Conservation (phyloP, 2,329 filamentous ascomycete species). For the Mycocentrospora acerina region DNA sequence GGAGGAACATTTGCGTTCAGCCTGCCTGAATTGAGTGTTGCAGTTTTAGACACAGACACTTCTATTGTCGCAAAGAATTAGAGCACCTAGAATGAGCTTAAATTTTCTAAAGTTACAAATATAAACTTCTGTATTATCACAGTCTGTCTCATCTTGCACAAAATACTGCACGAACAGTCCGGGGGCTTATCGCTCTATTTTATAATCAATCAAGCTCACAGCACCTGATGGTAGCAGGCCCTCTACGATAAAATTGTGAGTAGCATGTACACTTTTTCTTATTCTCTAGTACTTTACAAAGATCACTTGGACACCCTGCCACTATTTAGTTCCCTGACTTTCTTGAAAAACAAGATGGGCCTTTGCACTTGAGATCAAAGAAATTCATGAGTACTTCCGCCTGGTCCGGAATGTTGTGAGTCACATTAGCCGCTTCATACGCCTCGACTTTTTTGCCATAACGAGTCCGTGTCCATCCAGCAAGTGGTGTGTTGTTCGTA, state of each 20-base stretch:
- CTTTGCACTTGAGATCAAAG: slow-evolving; percentile 32
- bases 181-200: too few relatives aligned
- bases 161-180: too few relatives aligned
- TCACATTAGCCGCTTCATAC: slow-evolving; percentile 31
- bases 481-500: slow-evolving; percentile 28
- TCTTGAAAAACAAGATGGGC: slow-evolving; percentile 19
- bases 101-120: too few relatives aligned
- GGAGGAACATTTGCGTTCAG: slow-evolving; percentile 55
- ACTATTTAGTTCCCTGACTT: background rate
- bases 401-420: slow-evolving; percentile 36
- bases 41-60: slow-evolving; percentile 51
- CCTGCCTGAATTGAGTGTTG: slow-evolving; percentile 58
- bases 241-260: too few relatives aligned
- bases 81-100: too few relatives aligned
- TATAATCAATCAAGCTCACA: too few relatives aligned
- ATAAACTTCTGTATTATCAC: too few relatives aligned
- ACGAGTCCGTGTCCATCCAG: slow-evolving; percentile 31
- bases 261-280: too few relatives aligned
- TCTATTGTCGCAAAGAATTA: background rate
- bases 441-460: slow-evolving; percentile 37
- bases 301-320: too few relatives aligned
- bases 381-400: slow-evolving; percentile 34
- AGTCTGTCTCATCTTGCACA: too few relatives aligned
- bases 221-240: too few relatives aligned
- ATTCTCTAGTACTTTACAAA: too few relatives aligned